Percentiles rank a stretch among this genome's conserved stretches.
These are phyloP conservation scores for Crithidia acanthocephali DNA, from an alignment of 208 protist genomes.

Conservation along the genomic window DNA sequence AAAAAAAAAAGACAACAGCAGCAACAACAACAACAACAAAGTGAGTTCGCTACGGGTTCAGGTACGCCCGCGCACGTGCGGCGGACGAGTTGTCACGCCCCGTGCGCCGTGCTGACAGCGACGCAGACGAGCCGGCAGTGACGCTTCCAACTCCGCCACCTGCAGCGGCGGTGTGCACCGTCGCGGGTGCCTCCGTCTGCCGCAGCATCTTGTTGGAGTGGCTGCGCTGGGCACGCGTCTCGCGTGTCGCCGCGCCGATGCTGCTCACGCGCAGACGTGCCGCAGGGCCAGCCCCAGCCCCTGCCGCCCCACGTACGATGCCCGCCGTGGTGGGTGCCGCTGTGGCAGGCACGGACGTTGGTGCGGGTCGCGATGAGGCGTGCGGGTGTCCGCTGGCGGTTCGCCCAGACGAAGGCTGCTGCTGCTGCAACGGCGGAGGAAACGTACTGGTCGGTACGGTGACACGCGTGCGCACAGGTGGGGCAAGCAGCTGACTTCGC, in stretches of 20 bases:
- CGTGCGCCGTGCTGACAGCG: constrained; percentile 5
- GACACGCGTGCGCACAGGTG: neutral
- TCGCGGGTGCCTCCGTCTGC: constrained; percentile 4
- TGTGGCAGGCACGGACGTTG: neutral
- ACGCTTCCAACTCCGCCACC: neutral
- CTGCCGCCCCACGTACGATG: neutral
- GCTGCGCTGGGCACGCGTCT: constrained; percentile 2
- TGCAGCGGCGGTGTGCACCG: constrained; percentile 1
- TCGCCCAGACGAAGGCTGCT: neutral
- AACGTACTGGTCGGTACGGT: neutral
- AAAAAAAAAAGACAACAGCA: too few species aligned
- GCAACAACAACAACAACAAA: too few species aligned
- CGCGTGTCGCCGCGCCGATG: neutral
- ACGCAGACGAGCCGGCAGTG: neutral
- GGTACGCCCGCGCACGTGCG: neutral
- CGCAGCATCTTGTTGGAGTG: constrained; percentile 8
- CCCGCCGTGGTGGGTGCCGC: neutral
- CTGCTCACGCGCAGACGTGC: constrained; percentile 24
- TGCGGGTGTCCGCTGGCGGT: neutral
- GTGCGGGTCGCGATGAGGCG: neutral
- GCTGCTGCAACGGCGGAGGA: constrained; percentile 4
- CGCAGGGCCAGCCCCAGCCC: neutral
- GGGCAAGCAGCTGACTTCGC: neutral
- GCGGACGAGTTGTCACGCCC: neutral
- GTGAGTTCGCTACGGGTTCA: neutral